A percentile compares a stretch with the other conserved stretches of the same genome.
Evolutionary conservation across 164 flowering plant species (phyloP).

Genomic region (Echeveria elegans): DNA sequence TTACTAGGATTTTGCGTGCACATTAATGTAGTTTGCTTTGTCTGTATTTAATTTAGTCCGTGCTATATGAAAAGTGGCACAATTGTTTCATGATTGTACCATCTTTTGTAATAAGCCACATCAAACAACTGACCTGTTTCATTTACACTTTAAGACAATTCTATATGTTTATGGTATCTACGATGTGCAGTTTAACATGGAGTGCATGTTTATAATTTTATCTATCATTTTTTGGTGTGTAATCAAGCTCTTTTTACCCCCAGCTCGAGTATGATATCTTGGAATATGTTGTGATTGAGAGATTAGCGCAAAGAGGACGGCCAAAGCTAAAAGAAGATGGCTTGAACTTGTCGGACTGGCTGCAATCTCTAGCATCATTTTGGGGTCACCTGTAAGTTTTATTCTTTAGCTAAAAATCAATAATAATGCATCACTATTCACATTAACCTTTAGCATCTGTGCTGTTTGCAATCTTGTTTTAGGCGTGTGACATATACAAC

Average conservation of each 20-base stretch:
- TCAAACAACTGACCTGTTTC: neutral
- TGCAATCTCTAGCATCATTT: slow-evolving; percentile 95
- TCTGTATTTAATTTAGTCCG: neutral
- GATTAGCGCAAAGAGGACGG: slow-evolving; percentile 89
- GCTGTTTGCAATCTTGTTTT: neutral
- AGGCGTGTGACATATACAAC: neutral
- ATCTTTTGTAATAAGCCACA: neutral
- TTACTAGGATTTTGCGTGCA: neutral
- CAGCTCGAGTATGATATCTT: slow-evolving; percentile 95
- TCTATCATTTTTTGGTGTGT: neutral
- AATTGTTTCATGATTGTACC: neutral
- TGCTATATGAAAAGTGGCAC: neutral
- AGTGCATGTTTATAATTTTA: neutral
- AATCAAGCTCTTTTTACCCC: slow-evolving; percentile 6
- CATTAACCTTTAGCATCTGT: neutral
- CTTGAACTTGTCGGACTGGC: slow-evolving; percentile 97
- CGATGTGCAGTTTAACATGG: neutral
- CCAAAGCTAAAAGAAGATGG: slow-evolving; percentile 98
- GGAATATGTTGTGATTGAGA: slow-evolving; percentile 99
- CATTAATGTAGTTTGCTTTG: neutral
- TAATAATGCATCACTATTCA: neutral
- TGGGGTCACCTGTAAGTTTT: slow-evolving; percentile 98
- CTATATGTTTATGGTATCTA: neutral
- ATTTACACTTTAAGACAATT: neutral
- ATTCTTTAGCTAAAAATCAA: slow-evolving; percentile 4